A percentile compares a stretch with the other conserved stretches of the same genome.
phyloP scores from a whole-genome alignment of 2,329 filamentous ascomycete genomes.

The Diaporthe citri region DNA sequence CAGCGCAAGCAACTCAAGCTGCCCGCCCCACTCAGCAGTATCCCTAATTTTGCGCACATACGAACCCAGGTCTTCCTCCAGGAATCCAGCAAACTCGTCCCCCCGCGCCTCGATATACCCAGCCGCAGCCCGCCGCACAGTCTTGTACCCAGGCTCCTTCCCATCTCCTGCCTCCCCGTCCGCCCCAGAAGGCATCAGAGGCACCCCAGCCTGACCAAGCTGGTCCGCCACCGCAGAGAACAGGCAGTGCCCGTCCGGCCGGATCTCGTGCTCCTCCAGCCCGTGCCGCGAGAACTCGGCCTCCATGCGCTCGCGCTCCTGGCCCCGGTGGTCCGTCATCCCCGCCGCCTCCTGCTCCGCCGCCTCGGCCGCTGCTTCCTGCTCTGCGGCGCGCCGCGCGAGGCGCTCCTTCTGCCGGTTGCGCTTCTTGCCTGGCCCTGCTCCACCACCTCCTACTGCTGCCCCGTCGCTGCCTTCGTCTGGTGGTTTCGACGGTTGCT shows the following conservation, averaged over 20 bases:
- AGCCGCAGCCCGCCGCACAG: conserved; percentile 78
- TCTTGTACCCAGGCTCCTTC: conserved; percentile 66
- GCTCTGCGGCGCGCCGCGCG: conserved; percentile 88
- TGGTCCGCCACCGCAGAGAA: conserved; percentile 94
- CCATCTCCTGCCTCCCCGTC: conserved; percentile 41
- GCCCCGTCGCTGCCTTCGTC: conserved; percentile 43
- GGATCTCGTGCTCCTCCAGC: conserved; percentile 82
- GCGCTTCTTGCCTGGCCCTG: conserved; percentile 72
- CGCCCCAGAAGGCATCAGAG: conserved; percentile 49
- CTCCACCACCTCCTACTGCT: conserved; percentile 30
- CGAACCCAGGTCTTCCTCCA: conserved; percentile 81
- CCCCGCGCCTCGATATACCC: conserved; percentile 80
- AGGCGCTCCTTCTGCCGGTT: conserved; percentile 94
- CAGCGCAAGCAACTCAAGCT: conserved; percentile 89
- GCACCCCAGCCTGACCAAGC: conserved; percentile 66
- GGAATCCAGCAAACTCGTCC: conserved; percentile 87
- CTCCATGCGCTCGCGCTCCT: conserved; percentile 79
- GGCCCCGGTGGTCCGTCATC: conserved; percentile 79
- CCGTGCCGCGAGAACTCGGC: conserved; percentile 72
- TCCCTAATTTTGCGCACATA: conserved; percentile 84
- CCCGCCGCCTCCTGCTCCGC: conserved; percentile 81
- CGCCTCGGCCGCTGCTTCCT: conserved; percentile 74
- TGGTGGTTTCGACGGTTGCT: conserved; percentile 23
- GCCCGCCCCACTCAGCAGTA: conserved; percentile 96
- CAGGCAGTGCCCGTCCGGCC: conserved; percentile 93